Conservation (phyloP, 2,329 filamentous ascomycete genomes). For the Xylaria arbuscula region DNA sequence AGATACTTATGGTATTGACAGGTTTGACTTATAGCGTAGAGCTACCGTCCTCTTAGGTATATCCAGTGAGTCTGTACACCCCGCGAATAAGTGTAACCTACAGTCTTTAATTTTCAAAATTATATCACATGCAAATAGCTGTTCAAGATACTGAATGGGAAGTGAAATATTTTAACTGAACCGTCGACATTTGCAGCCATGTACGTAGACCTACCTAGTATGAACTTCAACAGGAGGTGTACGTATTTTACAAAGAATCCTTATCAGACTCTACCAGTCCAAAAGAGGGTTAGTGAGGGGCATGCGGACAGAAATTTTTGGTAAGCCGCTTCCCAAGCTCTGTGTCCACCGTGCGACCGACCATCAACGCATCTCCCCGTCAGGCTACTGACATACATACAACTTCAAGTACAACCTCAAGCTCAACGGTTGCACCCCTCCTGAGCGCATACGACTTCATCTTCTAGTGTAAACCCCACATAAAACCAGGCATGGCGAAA, state of each 20-base stretch:
- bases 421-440: neutral
- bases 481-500: conserved; percentile 58
- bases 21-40: neutral
- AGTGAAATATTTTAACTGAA: too few species aligned
- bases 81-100: neutral
- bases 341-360: conserved; percentile 2
- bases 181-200: too few species aligned
- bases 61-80: neutral
- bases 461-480: neutral
- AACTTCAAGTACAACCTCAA: neutral
- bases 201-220: too few species aligned
- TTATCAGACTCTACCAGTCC: conserved; percentile 36
- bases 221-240: too few species aligned
- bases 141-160: neutral
- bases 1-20: too few species aligned
- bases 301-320: conserved; percentile 53
- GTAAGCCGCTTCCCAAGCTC: conserved; percentile 41
- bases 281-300: conserved; percentile 56
- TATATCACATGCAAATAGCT: neutral
- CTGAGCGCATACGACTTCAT: neutral
- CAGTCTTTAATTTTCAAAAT: neutral
- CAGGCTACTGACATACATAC: neutral
- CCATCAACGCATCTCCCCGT: conserved; percentile 15
- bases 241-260: neutral
- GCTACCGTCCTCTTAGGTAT: neutral